Evolutionary conservation across 495 filamentous ascomycete species (phyloP), one percentile per base, ranked within the genome.

Genomic region (Neurospora tetraspora): DNA sequence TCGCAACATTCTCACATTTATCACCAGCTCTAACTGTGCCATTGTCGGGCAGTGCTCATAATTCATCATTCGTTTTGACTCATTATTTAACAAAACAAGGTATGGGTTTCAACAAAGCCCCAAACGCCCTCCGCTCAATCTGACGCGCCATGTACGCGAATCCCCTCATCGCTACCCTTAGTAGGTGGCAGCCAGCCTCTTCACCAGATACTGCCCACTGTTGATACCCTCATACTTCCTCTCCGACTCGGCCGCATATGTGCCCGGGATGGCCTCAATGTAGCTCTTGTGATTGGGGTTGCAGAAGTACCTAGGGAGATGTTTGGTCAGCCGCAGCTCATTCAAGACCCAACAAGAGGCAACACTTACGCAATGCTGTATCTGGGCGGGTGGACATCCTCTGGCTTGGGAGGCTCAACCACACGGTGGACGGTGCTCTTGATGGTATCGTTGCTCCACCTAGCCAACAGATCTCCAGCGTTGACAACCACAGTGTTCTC

Each of bases 401-500:
- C 81, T 11, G 77, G 77, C 31, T 77, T 75, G 4, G 91, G 92
- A 7, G 95, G 95, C 81, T 97, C 91, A 11, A 98, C 92, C 3
- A 98, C 95, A 27, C 94, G 88, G 79, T 98, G 95, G 70, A 92
- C 88, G 0, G 95, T 98, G 73, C 90, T 93, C 82, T 91, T 92
- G 78, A 98, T 95, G 6, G 87, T 89, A 76, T 94, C 93, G 77
- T 98, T 98, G 47, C 90, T 92, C 95, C 95, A 98, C 39, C 94
- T 83, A 4, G 93, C 91, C 59, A 98, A 81, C 76, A 98, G 74
- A 81, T 98, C 95, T 2, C 94, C 95, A 2, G 94, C 94, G 80
- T 98, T 98, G 39, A 98, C 87, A 7, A 98, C 93, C 71, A 96
- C 91, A 4, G 94, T 94, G 69, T 89, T 91, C 38, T 89, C 84